phyloP scores from a whole-genome alignment of 2,329 filamentous ascomycete genomes.

The Didymella lethalis region DNA sequence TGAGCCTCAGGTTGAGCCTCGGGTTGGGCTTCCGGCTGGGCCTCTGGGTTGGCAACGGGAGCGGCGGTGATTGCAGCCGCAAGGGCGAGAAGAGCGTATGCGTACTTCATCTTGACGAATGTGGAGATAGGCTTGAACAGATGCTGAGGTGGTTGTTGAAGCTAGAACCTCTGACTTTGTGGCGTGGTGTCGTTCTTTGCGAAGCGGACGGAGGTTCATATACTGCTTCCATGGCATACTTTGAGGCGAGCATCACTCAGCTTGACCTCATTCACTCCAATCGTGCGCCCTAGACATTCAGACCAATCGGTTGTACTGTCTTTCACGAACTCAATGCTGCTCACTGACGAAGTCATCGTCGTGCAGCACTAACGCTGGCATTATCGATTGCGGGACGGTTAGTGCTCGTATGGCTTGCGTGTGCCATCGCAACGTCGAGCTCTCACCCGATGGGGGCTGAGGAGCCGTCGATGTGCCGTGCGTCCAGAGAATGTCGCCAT shows the following conservation, averaged over 20 bases:
- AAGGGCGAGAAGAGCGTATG: conserved; percentile 32
- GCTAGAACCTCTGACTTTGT: conserved; percentile 6
- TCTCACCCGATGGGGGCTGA: conserved; percentile 1
- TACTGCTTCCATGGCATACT: conserved; percentile 2
- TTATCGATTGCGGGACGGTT: conserved; percentile 14
- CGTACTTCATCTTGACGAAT: conserved; percentile 30
- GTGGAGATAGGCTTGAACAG: background rate
- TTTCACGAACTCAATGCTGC: background rate
- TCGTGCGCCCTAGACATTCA: background rate
- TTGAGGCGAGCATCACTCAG: conserved; percentile 4
- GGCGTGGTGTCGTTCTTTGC: conserved; percentile 6
- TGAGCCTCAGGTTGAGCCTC: conserved; percentile 27
- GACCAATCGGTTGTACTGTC: conserved; percentile 5
- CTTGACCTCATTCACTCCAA: conserved; percentile 7
- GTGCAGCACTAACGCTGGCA: conserved; percentile 11
- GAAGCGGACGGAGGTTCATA: conserved; percentile 13
- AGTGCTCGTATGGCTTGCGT: conserved; percentile 18
- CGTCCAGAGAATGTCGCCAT: conserved; percentile 16
- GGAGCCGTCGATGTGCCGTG: conserved; percentile 4
- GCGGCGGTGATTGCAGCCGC: conserved; percentile 31
- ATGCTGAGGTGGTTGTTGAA: background rate
- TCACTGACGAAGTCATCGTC: conserved; percentile 7
- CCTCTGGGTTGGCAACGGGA: conserved; percentile 27
- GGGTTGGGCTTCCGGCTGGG: conserved; percentile 17
- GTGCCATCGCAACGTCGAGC: background rate